Evolutionary conservation across 148 eudicot species (phyloP), one percentile per base, ranked within the genome.

Genomic region (Salicornia ramosissima): DNA sequence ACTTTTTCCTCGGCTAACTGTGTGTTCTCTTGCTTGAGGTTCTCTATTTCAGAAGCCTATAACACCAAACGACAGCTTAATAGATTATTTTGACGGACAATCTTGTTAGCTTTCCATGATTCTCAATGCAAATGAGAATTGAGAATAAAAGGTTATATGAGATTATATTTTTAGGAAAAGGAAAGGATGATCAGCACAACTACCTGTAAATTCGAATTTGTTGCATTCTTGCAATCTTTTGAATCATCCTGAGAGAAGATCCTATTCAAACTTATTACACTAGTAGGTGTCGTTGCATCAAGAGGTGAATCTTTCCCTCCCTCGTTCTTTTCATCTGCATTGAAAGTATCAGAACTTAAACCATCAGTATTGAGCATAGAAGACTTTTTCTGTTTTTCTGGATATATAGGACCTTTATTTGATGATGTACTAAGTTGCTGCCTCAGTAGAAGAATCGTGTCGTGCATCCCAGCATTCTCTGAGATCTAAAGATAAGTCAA

Each of bases 1-100:
- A 80, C 84, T 50, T 81, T 86, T 53, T 84, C 88, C 77, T 88
- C 90, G 34, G 72, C 52, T 2, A 86, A 67, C 67, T 71, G 77
- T n/a, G 77, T 70, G 67, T 84, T 84, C 66, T 86, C 94, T 77
- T 75, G 82, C 78, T 79, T 86, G 69, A 88, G 71, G 29, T 88
- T 71, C 73, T 86, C 95, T 45, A 83, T 81, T 58, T 81, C 84
- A 55, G 83, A 71, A 70, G 86, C 82, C 90, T 86, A 71, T 18
- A 70, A 62, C 18, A 52, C 43, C 53, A 58, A 33, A 58, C 29
- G 30, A 54, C 26, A 64, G 19, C 43, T 26, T 7, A 26, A 53
- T 7, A 14, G 14, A 34, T 21, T 4, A 49, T 36, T 26, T 62
- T 36, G n/a, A 39, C 18, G 33, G 31, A 36, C 16, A 56, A 22